phyloP scores from a whole-genome alignment of 768 basidiomycete genomes.

The Candolleomyces eurysporus region DNA sequence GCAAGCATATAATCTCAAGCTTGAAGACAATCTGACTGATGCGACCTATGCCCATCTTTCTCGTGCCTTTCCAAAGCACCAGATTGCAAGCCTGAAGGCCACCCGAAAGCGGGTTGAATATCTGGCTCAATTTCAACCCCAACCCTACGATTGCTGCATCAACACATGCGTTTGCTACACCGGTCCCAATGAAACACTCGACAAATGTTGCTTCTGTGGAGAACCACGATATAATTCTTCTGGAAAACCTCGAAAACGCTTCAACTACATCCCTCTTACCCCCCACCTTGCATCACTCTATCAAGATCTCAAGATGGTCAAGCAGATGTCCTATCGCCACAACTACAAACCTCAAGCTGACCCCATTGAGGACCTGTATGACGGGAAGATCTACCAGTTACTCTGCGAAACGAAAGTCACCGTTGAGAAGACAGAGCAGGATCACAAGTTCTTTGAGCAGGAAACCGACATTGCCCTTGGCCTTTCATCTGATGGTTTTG shows the following conservation, averaged over 20 bases:
- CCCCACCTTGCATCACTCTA: conserved; percentile 22
- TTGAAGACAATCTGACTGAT: conserved; percentile 4
- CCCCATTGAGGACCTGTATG: conserved; percentile 30
- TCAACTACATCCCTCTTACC: conserved; percentile 33
- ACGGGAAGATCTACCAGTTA: conserved; percentile 27
- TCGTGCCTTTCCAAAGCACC: background rate
- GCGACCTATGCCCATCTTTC: background rate
- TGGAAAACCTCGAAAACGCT: conserved; percentile 23
- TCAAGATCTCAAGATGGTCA: conserved; percentile 7
- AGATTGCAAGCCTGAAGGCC: background rate
- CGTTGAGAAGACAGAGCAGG: conserved; percentile 12
- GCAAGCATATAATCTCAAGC: background rate
- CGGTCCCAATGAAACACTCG: conserved; percentile 20
- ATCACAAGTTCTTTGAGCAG: conserved; percentile 34
- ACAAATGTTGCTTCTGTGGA: conserved; percentile 29
- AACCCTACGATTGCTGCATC: conserved; percentile 24
- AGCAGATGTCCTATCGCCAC: background rate
- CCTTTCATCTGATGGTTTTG: conserved; percentile 42
- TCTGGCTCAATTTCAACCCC: conserved; percentile 28
- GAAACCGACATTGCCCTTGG: conserved; percentile 40
- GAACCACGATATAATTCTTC: conserved; percentile 6
- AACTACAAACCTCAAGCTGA: background rate
- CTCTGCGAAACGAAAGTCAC: conserved; percentile 21
- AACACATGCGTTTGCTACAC: conserved; percentile 14
- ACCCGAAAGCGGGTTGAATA: conserved; percentile 13